phyloP scores from a whole-genome alignment of 768 basidiomycete genomes.

The Pisolithus tinctorius region DNA sequence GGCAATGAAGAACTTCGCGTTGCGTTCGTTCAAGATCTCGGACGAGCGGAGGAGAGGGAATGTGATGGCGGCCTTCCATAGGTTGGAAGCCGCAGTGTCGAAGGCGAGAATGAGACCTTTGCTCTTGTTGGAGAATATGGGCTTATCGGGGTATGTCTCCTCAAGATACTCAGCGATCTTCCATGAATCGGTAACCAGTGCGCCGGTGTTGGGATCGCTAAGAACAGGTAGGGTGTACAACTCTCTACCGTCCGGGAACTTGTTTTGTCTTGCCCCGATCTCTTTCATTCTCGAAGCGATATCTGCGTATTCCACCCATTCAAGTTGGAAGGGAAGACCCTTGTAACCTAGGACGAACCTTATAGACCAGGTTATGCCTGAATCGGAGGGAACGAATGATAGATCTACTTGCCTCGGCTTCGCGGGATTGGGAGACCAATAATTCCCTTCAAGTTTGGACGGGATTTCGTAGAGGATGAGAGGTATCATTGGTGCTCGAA shows the following conservation, averaged over 20 bases:
- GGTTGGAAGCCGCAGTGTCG: not conserved
- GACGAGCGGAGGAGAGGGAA: slow-evolving; percentile 16
- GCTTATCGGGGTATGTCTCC: slow-evolving; percentile 26
- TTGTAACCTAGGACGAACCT: slow-evolving; percentile 28
- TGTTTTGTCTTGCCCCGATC: slow-evolving; percentile 20
- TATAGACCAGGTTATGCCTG: slow-evolving; percentile 4
- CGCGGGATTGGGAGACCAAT: slow-evolving; percentile 32
- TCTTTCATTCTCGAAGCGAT: slow-evolving; percentile 19
- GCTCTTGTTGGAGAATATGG: slow-evolving; percentile 18
- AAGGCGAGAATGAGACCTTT: slow-evolving; percentile 18
- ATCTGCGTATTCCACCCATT: slow-evolving; percentile 31
- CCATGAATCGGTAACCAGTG: slow-evolving; percentile 24
- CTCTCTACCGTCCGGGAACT: slow-evolving; percentile 12
- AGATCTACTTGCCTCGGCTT: slow-evolving; percentile 27
- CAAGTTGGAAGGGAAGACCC: slow-evolving; percentile 26
- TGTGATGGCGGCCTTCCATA: slow-evolving; percentile 4
- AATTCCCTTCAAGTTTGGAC: slow-evolving; percentile 22
- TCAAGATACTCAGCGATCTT: slow-evolving; percentile 32
- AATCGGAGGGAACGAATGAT: not conserved
- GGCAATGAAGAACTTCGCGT: slow-evolving; percentile 31
- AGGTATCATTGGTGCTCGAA: slow-evolving; percentile 11
- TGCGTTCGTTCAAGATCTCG: slow-evolving; percentile 27
- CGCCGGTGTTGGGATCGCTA: slow-evolving; percentile 24
- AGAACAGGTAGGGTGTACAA: slow-evolving; percentile 29
- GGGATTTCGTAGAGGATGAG: slow-evolving; percentile 33